Base-by-base conservation (phyloP, 1,284 basidiomycete genomes). In the Sporisorium reilianum region DNA sequence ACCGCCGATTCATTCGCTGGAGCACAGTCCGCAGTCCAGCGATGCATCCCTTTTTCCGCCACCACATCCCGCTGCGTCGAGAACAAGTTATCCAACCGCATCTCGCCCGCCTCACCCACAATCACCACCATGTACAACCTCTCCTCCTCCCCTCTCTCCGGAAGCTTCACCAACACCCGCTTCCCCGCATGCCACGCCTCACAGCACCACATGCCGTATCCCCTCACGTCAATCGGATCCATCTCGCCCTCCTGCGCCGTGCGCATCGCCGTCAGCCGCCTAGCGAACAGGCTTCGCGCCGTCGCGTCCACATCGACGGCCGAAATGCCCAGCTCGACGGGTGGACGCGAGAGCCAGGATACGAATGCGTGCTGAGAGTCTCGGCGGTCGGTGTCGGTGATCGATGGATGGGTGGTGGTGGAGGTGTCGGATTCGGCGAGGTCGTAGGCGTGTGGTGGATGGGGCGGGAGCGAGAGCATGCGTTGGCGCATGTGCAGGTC, bases 401-500 rank as follows among this genome's bases (percentile, higher is more conserved):
- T 10, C 1, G 38, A 20, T 20, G n/a, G 3, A 32, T 14, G 20
- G 34, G 6, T 30, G 46, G 18, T n/a, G 45, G n/a, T 3, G 40
- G 50, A 42, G 23, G 18, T n/a, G 38, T 41, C 38, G 38, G n/a
- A 8, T 34, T 62, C 63, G 45, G 55, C 5, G 8, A 52, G 5
- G 22, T 75, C 71, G 40, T 44, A 26, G 16, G 58, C 66, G 16
- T 9, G 12, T 3, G 66, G 65, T 4, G 59, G 20, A 26, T 51
- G 23, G 1, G 48, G n/a, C 5, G 64, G 38, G 0, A 71, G 52
- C 18, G 53, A 55, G 12, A 75, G 61, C 50, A 75, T 63, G 5
- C 64, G 67, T 16, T 67, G 67, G 14, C 73, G 63, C 67, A 61
- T 70, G 6, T 12, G 44, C 7, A 75, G 57, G 38, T 71, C 68